Percentiles rank a stretch among this genome's conserved stretches.
Evolutionary conservation across 441 rosid species (phyloP).

Genomic region (Cnidoscolus chayamansa): DNA sequence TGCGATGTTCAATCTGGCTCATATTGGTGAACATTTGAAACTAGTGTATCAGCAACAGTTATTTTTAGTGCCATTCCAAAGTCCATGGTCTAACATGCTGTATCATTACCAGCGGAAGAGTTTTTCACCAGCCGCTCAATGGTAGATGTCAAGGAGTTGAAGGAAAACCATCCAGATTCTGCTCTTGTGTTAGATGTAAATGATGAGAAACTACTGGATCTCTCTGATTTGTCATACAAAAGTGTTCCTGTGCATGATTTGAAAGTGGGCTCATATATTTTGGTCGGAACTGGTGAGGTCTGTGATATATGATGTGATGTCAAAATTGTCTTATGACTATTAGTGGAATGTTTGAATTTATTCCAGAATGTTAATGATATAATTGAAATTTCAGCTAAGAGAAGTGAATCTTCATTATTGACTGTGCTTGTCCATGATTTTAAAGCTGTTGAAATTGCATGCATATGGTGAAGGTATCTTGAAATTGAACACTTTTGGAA

Average conservation of each 20-base stretch:
- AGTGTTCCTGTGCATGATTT: slow-evolving; percentile 86
- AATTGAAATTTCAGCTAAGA: slow-evolving; percentile 1
- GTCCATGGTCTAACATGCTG: neutral
- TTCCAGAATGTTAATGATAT: neutral
- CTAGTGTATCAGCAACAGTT: slow-evolving; percentile 9
- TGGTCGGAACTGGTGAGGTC: slow-evolving; percentile 99
- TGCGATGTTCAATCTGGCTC: slow-evolving; percentile 97
- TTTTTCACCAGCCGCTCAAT: slow-evolving; percentile 85
- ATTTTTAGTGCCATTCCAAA: neutral
- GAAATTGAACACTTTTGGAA: neutral
- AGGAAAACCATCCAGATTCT: slow-evolving; percentile 85
- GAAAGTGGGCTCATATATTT: slow-evolving; percentile 72
- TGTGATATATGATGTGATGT: slow-evolving; percentile 28
- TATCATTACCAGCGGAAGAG: slow-evolving; percentile 69
- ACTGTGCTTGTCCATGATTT: neutral
- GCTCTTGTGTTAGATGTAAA: slow-evolving; percentile 65
- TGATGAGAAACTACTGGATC: slow-evolving; percentile 58
- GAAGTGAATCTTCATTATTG: neutral
- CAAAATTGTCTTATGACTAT: neutral
- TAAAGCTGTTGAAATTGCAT: neutral
- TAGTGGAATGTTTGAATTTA: neutral
- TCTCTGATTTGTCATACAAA: slow-evolving; percentile 65
- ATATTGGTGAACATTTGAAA: slow-evolving; percentile 52
- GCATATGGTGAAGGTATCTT: neutral
- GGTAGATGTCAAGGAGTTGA: slow-evolving; percentile 92